Percentiles rank a stretch among this genome's conserved stretches.
These are phyloP conservation scores for Fimicolochytrium jonesii DNA, from an alignment of 192 early-diverging fungal genomes.

Conservation along the genomic window DNA sequence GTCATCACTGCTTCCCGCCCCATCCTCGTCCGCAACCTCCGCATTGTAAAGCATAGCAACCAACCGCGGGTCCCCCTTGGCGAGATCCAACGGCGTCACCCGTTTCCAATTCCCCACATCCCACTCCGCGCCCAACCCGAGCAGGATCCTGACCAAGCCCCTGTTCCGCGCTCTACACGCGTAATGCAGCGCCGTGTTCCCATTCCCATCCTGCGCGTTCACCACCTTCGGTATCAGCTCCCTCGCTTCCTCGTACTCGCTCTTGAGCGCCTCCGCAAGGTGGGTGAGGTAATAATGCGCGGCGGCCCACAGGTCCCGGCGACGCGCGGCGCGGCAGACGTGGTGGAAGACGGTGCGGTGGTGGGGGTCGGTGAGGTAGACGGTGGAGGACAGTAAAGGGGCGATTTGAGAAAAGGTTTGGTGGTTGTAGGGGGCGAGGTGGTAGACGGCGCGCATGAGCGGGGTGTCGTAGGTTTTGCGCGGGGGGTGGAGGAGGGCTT, in stretches of 20 bases:
- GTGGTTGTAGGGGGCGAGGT: conserved; percentile 74
- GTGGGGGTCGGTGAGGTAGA: conserved; percentile 71
- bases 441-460: conserved; percentile 78
- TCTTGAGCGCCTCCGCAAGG: conserved; percentile 4
- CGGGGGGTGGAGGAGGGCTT: no score
- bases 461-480: conserved; percentile 75
- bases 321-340: conserved; percentile 64
- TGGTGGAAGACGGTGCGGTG: conserved; percentile 92
- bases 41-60: conserved; percentile 2
- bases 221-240: conserved; percentile 7
- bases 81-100: conserved; percentile 11
- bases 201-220: conserved; percentile 15
- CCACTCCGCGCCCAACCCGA: conserved; percentile 8
- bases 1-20: neutral
- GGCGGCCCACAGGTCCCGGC: conserved; percentile 20
- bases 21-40: neutral
- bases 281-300: conserved; percentile 10
- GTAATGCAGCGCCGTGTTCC: conserved; percentile 30
- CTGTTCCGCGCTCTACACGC: conserved; percentile 18
- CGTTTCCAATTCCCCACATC: conserved; percentile 2
- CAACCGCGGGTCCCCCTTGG: conserved; percentile 4
- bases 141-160: conserved; percentile 1
- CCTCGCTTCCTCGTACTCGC: conserved; percentile 8
- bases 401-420: conserved; percentile 69
- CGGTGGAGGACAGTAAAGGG: conserved; percentile 66